Evolutionary conservation across 768 basidiomycete species (phyloP), one percentile per base, ranked within the genome.

Genomic region (Inosperma sp.): DNA sequence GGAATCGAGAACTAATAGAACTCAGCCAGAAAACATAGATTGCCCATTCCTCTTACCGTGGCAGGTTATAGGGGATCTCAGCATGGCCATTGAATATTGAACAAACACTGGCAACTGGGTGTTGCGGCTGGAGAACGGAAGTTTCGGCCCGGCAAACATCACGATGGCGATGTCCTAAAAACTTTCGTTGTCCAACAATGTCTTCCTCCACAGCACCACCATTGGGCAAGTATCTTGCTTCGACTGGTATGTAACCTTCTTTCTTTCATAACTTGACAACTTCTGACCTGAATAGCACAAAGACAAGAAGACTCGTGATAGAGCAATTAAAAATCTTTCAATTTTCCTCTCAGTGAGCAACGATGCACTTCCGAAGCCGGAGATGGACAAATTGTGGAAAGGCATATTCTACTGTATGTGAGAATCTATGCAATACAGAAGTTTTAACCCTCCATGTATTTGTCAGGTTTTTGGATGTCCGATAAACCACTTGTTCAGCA

Each of bases 401-500:
- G 95, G 94, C 1, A 80, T 98, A 44, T 99, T 95, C 67, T 99
- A 95, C 68, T 96, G 94, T 93, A 55, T 56, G 83, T 68, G 5
- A 27, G 21, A 41, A 14, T 17, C 34, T 33, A 12, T 19, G 21
- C 35, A 5, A 19, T 22, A 17, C 27, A 3, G 12, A 2, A 16
- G 2, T 8, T 19, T 19, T 39, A 1, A 3, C 14, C 26, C 41
- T 48, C 25, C n/a, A 6, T 14, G 13, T 19, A 43, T 10, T 33
- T 21, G 33, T 9, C 51, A 96, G 94, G 95, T 65, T 98, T 93
- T 70, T 99, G 95, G 94, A 97, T 97, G 93, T 97, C 94, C 8
- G 95, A 99, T 70, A 99, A 98, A 64, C 94, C 94, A 4, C 78
- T 94, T 7, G 88, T 97, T 7, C 95, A 98, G 65, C 95, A 98